Base-by-base conservation (phyloP, 495 filamentous ascomycete species). In the Saxophila tyrrhenica region DNA sequence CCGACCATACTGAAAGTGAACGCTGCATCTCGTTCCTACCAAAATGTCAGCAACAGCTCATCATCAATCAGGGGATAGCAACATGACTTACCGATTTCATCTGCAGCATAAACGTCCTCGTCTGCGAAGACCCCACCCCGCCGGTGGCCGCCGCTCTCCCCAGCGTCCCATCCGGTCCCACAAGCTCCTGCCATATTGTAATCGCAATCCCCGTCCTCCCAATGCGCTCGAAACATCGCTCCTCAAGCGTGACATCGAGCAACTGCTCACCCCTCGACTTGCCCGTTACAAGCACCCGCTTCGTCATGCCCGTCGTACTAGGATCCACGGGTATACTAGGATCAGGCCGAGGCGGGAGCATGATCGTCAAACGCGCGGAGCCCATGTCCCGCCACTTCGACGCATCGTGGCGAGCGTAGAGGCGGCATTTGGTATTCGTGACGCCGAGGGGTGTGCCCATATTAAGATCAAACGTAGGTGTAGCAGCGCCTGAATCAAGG, bases 331-430 rank as follows among this genome's bases (percentile, higher is more conserved):
- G 44, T 64, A 67, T 63, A 10, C 51, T 20, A 0, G 41, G 50
- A 23, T 51, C 58, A 64, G 35, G 73, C 62, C 58, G 77, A 71
- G 84, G 81, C 9, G 84, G 83, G 9, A 63, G 62, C 67, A 85
- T 81, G 62, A 97, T 89, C 25, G 84, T 85, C 29, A 98, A 68
- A 25, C 81, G 74, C 48, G 89, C 90, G 45, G 85, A 80, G 51
- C 91, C 90, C 73, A 91, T 83, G 61, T 96, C 90, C 25, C 85
- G 80, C 92, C 92, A 98, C 63, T 85, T 87, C 35, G 81, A 82
- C 20, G 79, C 73, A 2, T 79, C 79, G 50, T 90, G 84, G 39
- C 88, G 83, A 17, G 82, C 67, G 68, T 96, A 94, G 32, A 95
- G 77, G 22, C 87, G 79, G 60, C 86, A 85, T 58, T 92, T 89